A percentile compares a stretch with the other conserved stretches of the same genome.
Evolutionary conservation across 768 basidiomycete species (phyloP).

Genomic region (Termitomyces sp.): DNA sequence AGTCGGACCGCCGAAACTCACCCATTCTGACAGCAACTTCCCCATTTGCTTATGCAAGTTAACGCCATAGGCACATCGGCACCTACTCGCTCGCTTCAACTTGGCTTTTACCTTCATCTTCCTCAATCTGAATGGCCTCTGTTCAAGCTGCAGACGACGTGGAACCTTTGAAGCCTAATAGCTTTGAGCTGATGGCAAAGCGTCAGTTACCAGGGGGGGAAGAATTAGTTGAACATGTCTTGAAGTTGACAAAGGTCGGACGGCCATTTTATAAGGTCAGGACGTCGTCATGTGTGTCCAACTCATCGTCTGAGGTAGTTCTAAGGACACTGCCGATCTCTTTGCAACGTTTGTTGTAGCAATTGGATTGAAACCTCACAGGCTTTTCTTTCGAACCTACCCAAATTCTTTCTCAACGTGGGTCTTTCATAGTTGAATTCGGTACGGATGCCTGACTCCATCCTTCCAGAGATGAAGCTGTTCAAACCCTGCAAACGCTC

Average conservation of each 20-base stretch:
- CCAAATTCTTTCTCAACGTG: slow-evolving; percentile 11
- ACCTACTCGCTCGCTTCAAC: not conserved
- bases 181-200: not conserved
- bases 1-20: slow-evolving; percentile 8
- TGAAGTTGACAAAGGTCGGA: slow-evolving; percentile 10
- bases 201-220: not conserved
- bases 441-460: not conserved
- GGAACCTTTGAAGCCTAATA: not conserved
- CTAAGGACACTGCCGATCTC: slow-evolving; percentile 10
- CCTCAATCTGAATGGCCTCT: not conserved
- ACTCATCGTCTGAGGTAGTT: not conserved
- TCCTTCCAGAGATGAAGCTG: slow-evolving; percentile 11
- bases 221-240: slow-evolving; percentile 2
- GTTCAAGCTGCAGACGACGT: not conserved
- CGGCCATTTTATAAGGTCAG: slow-evolving; percentile 13
- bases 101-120: not conserved
- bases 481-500: slow-evolving; percentile 8
- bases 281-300: not conserved
- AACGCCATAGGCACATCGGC: not conserved
- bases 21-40: slow-evolving; percentile 5
- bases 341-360: slow-evolving; percentile 13
- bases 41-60: slow-evolving; percentile 2
- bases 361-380: slow-evolving; percentile 10
- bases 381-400: slow-evolving; percentile 7
- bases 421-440: not conserved